Percentiles rank a stretch among this genome's conserved stretches.
These are phyloP conservation scores for Carex scoparia DNA, from an alignment of 176 grass and related monocot genomes.

Conservation along the genomic window DNA sequence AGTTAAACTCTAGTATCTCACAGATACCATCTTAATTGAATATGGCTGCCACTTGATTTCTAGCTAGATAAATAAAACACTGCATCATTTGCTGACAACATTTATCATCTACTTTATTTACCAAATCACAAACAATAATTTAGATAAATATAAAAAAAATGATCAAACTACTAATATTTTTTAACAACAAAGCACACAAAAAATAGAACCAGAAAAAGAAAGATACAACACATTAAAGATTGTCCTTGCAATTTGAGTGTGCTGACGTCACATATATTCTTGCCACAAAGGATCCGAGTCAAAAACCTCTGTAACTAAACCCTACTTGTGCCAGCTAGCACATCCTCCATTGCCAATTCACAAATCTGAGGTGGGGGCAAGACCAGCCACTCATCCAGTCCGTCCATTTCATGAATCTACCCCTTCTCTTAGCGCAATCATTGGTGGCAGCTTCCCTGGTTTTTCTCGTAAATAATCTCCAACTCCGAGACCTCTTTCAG, in stretches of 20 bases:
- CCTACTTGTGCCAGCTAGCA: constrained; percentile 19
- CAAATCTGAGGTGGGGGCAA: constrained; percentile 19
- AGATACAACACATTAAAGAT: background rate
- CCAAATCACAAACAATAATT: background rate
- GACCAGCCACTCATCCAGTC: constrained; percentile 13
- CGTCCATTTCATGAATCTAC: background rate
- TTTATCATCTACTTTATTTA: background rate
- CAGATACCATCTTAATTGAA: background rate
- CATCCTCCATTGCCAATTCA: background rate
- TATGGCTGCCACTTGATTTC: background rate
- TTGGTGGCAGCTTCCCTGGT: background rate
- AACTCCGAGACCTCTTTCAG: background rate
- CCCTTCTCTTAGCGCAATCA: constrained; percentile 6
- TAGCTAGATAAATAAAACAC: background rate
- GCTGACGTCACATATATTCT: background rate
- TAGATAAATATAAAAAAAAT: background rate
- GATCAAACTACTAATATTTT: background rate
- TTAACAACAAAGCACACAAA: background rate
- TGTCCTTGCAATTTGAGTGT: background rate
- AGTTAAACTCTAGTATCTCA: no score
- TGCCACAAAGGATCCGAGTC: constrained; percentile 9
- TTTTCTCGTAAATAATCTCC: background rate
- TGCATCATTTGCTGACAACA: background rate
- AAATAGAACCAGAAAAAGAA: background rate
- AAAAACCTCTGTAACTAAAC: constrained; percentile 18